These are phyloP conservation scores for Dillenia suffruticosa DNA, from an alignment of 164 flowering plant species.

Conservation along the genomic window DNA sequence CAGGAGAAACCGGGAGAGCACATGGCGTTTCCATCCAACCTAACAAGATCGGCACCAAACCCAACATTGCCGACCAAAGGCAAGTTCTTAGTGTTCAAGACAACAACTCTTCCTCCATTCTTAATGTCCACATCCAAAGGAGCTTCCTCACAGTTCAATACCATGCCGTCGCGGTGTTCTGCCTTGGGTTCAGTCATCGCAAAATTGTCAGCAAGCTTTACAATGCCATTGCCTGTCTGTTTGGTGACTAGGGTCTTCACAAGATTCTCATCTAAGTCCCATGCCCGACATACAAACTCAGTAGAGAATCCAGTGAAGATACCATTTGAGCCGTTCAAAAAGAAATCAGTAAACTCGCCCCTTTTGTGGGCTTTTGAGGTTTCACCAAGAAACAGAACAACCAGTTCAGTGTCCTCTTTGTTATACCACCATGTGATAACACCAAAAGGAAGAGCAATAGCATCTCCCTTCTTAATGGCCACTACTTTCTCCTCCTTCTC, in stretches of 20 bases:
- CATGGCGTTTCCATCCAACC: slow-evolving; percentile 66
- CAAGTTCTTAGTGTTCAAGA: slow-evolving; percentile 63
- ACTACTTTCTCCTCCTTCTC: slow-evolving; percentile 71
- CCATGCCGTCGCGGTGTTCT: slow-evolving; percentile 57
- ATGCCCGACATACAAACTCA: slow-evolving; percentile 72
- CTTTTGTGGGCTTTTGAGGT: slow-evolving; percentile 65
- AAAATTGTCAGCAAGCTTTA: slow-evolving; percentile 32
- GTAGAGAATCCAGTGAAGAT: slow-evolving; percentile 75
- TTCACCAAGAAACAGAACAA: slow-evolving; percentile 71
- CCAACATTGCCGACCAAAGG: slow-evolving; percentile 86
- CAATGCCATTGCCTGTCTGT: slow-evolving; percentile 50
- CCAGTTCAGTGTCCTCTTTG: slow-evolving; percentile 64
- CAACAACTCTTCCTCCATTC: slow-evolving; percentile 70
- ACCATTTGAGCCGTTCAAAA: slow-evolving; percentile 60
- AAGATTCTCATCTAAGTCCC: slow-evolving; percentile 51
- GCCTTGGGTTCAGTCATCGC: slow-evolving; percentile 55
- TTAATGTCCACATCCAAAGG: slow-evolving; percentile 74
- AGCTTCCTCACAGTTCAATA: slow-evolving; percentile 68
- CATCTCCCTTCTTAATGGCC: slow-evolving; percentile 74
- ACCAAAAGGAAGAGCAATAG: slow-evolving; percentile 79
- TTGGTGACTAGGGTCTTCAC: slow-evolving; percentile 51
- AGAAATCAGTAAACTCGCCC: slow-evolving; percentile 74
- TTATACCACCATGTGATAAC: slow-evolving; percentile 87
- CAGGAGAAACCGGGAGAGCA: slow-evolving; percentile 92
- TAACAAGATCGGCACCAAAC: slow-evolving; percentile 85